Evolutionary conservation across 208 protist genomes (phyloP), one percentile per base, ranked within the genome.

Genomic region (Wallacemonas rigidus): DNA sequence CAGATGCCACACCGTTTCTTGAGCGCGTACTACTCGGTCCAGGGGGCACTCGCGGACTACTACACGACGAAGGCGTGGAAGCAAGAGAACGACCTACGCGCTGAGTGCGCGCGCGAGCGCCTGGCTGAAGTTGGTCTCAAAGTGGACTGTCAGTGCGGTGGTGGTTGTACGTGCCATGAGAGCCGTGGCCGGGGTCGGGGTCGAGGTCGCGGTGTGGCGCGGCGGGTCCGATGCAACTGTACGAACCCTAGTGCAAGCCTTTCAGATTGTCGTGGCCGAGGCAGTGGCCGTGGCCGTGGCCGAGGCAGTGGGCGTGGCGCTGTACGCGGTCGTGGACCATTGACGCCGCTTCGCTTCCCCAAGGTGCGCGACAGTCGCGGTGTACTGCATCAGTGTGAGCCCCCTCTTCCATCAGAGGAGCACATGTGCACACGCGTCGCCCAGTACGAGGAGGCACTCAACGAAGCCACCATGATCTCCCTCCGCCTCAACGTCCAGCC

Each of bases 1-100:
- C 97, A 98, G 82, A 91, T 98, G 55, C 98, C 98, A 2, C 93
- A 93, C 72, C 81, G 91, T 40, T 98, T 98, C 83, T 87, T 98
- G 55, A 93, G 83, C n/a, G 97, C 96, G 2, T 98, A 90, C 67
- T 80, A 97, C n/a, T 84, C 89, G 2, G 87, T 98, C 54, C 68
- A 79, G 47, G 68, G 79, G 26, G 77, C 84, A 47, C 35, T 70
- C 1, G 61, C 47, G 17, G 60, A 60, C 51, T 54, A 80, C 57
- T 62, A 39, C 7, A 9, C 35, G 38, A 47, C 26, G 38, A n/a
- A 43, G 26, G n/a, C 9, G 17, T 50, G 55, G 61, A 44, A 44
- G 12, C 35, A 47, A 39, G 61, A 44, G 54, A 73, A 53, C 43
- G 53, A 50, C 40, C 12, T 36, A 39, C 54, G 26, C 36, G 38